Conservation (phyloP, 2,329 filamentous ascomycete species). For the Penicillium sp. region DNA sequence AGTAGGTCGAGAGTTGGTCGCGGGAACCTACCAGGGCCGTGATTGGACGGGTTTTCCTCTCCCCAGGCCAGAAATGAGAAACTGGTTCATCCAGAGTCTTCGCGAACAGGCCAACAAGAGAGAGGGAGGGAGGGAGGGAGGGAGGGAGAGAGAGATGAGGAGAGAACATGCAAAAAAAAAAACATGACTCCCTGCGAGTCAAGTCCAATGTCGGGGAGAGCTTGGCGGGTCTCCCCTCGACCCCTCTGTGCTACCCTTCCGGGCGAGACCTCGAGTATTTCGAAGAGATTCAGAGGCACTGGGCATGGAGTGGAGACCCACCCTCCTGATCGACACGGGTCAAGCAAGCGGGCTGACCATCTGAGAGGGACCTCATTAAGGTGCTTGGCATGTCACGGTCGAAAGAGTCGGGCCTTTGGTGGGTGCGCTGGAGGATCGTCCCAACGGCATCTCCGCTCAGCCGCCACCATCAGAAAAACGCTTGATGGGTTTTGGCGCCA, state of each 20-base stretch:
- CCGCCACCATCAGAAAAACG: neutral
- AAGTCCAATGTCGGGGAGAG: neutral
- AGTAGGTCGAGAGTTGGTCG: neutral
- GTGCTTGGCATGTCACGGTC: no score
- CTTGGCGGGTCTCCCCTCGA: neutral
- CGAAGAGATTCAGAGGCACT: neutral
- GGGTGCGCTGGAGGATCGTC: neutral
- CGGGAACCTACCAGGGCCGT: neutral
- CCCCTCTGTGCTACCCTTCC: no score
- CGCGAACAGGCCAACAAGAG: neutral
- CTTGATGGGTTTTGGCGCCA: neutral
- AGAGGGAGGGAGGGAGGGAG: neutral
- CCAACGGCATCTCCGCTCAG: neutral
- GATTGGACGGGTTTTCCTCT: no score
- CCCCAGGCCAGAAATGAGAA: no score
- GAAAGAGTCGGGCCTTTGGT: neutral
- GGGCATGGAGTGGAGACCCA: slow-evolving; percentile 2
- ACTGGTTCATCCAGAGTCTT: neutral
- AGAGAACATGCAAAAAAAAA: no score
- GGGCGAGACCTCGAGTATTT: slow-evolving; percentile 5
- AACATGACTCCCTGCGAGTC: no score
- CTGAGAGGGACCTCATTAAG: neutral
- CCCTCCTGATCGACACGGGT: slow-evolving; percentile 11
- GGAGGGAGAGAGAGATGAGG: no score
- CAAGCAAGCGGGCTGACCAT: neutral